Evolutionary conservation across 805 yeast genomes (phyloP).

Genomic region (Yarrowia sp.): DNA sequence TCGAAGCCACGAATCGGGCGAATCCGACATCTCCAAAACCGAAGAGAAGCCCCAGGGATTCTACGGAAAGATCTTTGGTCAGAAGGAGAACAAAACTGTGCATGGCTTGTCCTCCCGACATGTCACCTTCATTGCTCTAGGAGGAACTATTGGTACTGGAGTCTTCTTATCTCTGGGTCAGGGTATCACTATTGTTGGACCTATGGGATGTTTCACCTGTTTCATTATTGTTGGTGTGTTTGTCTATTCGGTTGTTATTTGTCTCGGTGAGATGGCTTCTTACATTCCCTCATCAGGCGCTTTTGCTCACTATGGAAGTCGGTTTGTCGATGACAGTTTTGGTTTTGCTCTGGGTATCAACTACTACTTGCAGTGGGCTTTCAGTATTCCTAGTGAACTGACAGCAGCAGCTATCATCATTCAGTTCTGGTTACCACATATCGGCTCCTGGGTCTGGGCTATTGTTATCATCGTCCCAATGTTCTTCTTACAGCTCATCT

Average conservation of each 20-base stretch:
- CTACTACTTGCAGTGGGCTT: conserved; percentile 57
- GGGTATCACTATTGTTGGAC: conserved; percentile 46
- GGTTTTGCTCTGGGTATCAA: conserved; percentile 64
- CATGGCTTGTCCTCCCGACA: conserved; percentile 60
- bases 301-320: conserved; percentile 65
- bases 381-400: conserved; percentile 56
- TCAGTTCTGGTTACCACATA: conserved; percentile 57
- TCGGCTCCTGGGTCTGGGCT: conserved; percentile 58
- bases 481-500: conserved; percentile 59
- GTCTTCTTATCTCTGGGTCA: conserved; percentile 51
- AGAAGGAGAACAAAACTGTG: conserved; percentile 5
- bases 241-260: conserved; percentile 63
- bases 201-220: conserved; percentile 48
- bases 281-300: conserved; percentile 66
- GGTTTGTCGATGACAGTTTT: conserved; percentile 67
- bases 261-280: conserved; percentile 62
- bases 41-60: conserved; percentile 12
- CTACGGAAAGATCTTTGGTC: conserved; percentile 23
- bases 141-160: conserved; percentile 82
- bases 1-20: conserved; percentile 13
- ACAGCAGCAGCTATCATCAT: conserved; percentile 55
- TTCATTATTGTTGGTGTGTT: conserved; percentile 46
- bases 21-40: conserved; percentile 18
- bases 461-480: conserved; percentile 59
- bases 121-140: conserved; percentile 74